Evolutionary conservation across 352 stramenopile genomes (phyloP).

Genomic region (Phytopythium sindhum): DNA sequence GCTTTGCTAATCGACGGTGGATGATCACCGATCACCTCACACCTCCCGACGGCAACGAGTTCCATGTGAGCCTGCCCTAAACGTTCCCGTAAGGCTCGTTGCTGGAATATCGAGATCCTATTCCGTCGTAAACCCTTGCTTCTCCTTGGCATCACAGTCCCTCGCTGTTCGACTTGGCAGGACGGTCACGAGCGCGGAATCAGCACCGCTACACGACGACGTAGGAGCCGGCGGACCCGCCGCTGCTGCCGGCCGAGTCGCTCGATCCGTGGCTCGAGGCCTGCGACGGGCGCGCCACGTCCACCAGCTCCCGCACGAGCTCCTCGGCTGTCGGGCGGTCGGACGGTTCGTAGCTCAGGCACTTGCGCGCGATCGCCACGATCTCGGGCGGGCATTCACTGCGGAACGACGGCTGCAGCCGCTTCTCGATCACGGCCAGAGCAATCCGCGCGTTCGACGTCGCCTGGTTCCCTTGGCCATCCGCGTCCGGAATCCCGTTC

Average conservation of each 20-base stretch:
- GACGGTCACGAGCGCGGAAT: not conserved
- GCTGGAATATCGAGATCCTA: too few relatives aligned
- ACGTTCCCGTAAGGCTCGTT: too few relatives aligned
- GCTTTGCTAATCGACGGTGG: too few relatives aligned
- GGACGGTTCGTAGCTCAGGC: slow-evolving; percentile 2
- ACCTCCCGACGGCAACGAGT: too few relatives aligned
- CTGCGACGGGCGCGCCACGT: not conserved
- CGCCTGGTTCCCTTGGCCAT: slow-evolving; percentile 9
- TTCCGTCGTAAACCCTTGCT: too few relatives aligned
- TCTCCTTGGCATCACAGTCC: too few relatives aligned
- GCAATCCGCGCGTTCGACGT: slow-evolving; percentile 34
- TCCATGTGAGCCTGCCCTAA: too few relatives aligned
- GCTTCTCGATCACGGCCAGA: slow-evolving; percentile 37
- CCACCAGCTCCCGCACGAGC: slow-evolving; percentile 3
- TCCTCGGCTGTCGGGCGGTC: not conserved
- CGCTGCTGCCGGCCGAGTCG: slow-evolving; percentile 3
- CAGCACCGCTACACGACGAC: not conserved
- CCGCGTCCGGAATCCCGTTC: slow-evolving; percentile 9
- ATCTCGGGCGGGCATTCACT: slow-evolving; percentile 30
- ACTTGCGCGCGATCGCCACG: slow-evolving; percentile 20
- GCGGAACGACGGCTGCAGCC: slow-evolving; percentile 31
- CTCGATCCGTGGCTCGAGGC: not conserved
- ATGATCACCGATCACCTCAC: too few relatives aligned
- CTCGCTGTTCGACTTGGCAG: too few relatives aligned
- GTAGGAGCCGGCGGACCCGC: not conserved